These are phyloP conservation scores for Eucalyptus polyanthemos DNA, from an alignment of 345 rosid species.

Conservation along the genomic window DNA sequence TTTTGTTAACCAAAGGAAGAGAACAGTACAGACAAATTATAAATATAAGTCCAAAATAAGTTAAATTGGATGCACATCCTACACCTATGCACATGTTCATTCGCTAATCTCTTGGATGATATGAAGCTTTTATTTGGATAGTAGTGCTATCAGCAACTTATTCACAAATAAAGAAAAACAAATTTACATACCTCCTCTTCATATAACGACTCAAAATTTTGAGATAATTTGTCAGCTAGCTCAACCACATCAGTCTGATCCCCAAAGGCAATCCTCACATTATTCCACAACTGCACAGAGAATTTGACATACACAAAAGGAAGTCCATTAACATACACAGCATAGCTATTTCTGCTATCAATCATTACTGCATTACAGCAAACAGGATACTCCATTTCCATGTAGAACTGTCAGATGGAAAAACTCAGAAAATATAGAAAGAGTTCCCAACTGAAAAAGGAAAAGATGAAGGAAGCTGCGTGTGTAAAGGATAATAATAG, in stretches of 20 bases:
- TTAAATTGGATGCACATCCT: background rate
- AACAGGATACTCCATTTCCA: background rate
- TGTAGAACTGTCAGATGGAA: background rate
- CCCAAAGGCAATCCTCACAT: conserved; percentile 41
- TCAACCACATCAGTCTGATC: conserved; percentile 74
- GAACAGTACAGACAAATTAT: background rate
- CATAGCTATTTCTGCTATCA: background rate
- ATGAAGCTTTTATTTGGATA: background rate
- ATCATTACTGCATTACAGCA: background rate
- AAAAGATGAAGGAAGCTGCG: background rate
- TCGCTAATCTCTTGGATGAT: background rate
- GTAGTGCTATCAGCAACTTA: background rate
- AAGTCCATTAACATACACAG: background rate
- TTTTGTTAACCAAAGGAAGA: background rate
- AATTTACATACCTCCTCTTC: conserved; percentile 59
- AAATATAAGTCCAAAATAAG: background rate
- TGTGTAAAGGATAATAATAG: background rate
- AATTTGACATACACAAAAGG: background rate
- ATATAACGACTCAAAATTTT: conserved; percentile 54
- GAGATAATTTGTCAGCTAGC: conserved; percentile 57
- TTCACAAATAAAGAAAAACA: background rate
- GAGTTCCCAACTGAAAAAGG: background rate
- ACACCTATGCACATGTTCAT: background rate
- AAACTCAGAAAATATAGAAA: background rate
- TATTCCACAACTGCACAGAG: conserved; percentile 66